phyloP scores from a whole-genome alignment of 192 early-diverging fungal species.

The Bifiguratus adelaidae region DNA sequence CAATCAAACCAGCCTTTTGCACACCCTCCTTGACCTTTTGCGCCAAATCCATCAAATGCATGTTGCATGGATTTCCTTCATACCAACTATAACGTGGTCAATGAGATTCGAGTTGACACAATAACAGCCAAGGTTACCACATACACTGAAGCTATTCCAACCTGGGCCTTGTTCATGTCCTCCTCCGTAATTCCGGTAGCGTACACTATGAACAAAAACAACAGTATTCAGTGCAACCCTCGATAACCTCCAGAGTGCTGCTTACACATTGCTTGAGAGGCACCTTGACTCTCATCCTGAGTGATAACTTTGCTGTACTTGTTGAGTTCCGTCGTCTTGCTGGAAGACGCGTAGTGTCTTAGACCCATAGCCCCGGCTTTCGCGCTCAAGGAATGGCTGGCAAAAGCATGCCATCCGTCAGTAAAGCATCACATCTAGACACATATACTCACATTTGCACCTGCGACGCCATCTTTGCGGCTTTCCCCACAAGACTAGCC shows the following conservation, averaged over 20 bases:
- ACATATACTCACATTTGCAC: too few relatives aligned
- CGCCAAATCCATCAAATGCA: constrained; percentile 91
- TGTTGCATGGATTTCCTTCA: constrained; percentile 99
- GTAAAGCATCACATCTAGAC: too few relatives aligned
- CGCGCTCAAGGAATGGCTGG: too few relatives aligned
- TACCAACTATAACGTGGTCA: constrained; percentile 57
- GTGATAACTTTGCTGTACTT: constrained; percentile 83
- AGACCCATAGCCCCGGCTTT: constrained; percentile 7
- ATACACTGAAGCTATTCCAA: constrained; percentile 93
- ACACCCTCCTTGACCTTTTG: constrained; percentile 90
- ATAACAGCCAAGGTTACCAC: too few relatives aligned
- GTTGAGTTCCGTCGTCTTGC: constrained; percentile 45
- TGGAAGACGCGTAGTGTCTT: constrained; percentile 14
- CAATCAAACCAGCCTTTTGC: constrained; percentile 75
- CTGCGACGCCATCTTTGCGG: too few relatives aligned
- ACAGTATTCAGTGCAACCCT: neutral
- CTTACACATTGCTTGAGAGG: constrained; percentile 95
- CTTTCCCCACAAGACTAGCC: neutral
- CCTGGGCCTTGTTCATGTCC: constrained; percentile 82
- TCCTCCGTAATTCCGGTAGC: constrained; percentile 83
- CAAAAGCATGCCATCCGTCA: too few relatives aligned
- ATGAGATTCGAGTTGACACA: neutral
- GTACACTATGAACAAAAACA: constrained; percentile 46
- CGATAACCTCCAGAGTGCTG: neutral
- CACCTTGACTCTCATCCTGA: constrained; percentile 88